Evolutionary conservation across 257 asterid genomes (phyloP).

Genomic region (Jasminum sambac): DNA sequence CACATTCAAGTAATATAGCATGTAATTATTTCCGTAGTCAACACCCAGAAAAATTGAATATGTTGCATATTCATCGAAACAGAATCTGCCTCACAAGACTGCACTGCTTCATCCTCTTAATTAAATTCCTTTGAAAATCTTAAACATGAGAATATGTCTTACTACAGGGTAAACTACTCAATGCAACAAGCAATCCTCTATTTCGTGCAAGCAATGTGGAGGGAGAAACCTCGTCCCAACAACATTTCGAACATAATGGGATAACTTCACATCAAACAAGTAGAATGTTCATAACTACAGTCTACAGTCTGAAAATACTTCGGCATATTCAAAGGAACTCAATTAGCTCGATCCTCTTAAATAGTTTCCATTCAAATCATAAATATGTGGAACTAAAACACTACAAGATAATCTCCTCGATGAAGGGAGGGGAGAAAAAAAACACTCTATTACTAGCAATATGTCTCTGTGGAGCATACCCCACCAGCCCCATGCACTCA

Average conservation of each 20-base stretch:
- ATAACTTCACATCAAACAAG: neutral
- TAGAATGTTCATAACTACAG: neutral
- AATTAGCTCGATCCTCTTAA: neutral
- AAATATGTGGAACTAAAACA: neutral
- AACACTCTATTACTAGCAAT: neutral
- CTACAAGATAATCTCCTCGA: neutral
- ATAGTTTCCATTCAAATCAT: neutral
- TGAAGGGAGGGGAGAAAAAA: too few relatives aligned
- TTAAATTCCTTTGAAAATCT: neutral
- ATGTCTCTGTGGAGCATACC: neutral
- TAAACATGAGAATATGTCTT: neutral
- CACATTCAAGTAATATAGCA: conserved; percentile 4
- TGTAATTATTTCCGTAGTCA: conserved; percentile 3
- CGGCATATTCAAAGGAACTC: neutral
- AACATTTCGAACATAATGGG: neutral
- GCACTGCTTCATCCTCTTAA: neutral
- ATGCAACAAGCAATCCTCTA: neutral
- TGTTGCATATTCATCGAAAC: conserved; percentile 6
- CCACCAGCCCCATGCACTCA: neutral
- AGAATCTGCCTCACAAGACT: neutral
- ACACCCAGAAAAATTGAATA: neutral
- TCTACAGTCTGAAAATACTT: neutral
- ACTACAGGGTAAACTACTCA: conserved; percentile 4
- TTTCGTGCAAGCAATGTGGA: neutral
- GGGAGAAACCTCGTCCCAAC: neutral